Base-by-base conservation (phyloP, 2,329 filamentous ascomycete genomes). In the Ceratocystis variospora region DNA sequence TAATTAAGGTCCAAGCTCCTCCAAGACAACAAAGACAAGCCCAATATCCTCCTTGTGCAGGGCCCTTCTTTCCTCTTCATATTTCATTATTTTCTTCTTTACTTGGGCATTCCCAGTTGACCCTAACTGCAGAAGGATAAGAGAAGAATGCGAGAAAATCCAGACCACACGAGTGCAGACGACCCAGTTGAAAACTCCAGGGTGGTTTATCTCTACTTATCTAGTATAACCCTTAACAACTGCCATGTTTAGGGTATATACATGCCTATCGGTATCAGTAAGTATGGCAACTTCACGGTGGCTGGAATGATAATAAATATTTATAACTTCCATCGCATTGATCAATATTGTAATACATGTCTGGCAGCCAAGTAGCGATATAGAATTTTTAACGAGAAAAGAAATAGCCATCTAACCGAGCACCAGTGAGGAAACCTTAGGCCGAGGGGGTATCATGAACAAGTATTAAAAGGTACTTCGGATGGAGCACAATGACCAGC, bases 401-500 rank as follows among this genome's bases (percentile, higher is more conserved):
- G 7, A 37, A 41, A 28, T 53, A 25, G 48, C 48, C 48, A 53
- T 53, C 19, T 53, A 28, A 53, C 8, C 22, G 17, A 28, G 55
- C 19, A 50, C 31, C 37, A 50, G n/a, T 31, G 17, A 63, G 19
- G 19, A 31, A 31, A 50, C 44, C 25, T 33, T 75, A 88, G 71
- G 84, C 85, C 7, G 84, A 81, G 48, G 88, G 86, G n/a, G 88
- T 90, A 73, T 92, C 89, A 76, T 93, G 89, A 66, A 93, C 83
- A 46, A 91, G 87, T 65, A 92, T 84, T 46, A 93, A 80, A 61
- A 94, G 79, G 75, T 89, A 95, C 72, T 89, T 91, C 50, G 82
- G 73, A 74, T 93, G 89, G 74, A 88, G 89, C 22, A 93, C 87
- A 72, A 94, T 89, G 68, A 94, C 87, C 69, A 94, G 77, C 75